Evolutionary conservation across 1,139 yeast species (phyloP).

Genomic region (Lodderomyces margitis): DNA sequence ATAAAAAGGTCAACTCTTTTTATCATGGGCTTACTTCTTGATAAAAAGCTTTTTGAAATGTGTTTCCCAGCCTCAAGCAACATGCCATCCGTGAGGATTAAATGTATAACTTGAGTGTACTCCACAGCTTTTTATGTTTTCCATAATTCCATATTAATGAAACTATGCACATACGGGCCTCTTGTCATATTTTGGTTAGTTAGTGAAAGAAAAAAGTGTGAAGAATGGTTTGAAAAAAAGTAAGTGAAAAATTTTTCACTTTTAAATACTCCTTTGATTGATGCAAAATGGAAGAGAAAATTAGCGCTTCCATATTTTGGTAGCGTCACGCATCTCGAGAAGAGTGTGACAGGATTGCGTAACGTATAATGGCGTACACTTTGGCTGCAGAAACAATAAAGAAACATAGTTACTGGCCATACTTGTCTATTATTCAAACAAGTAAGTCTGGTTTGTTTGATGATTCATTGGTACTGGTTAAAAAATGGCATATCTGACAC

Average conservation of each 20-base stretch:
- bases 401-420: too few species aligned
- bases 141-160: constrained; percentile 10
- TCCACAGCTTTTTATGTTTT: constrained; percentile 13
- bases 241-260: constrained; percentile 8
- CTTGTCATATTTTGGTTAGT: constrained; percentile 20
- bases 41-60: too few species aligned
- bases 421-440: too few species aligned
- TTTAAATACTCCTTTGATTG: too few species aligned
- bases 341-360: too few species aligned
- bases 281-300: constrained; percentile 6
- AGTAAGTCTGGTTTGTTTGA: too few species aligned
- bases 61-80: constrained; percentile 16
- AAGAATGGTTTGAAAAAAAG: constrained; percentile 5
- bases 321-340: too few species aligned
- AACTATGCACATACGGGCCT: constrained; percentile 19
- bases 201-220: too few species aligned
- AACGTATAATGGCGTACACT: too few species aligned
- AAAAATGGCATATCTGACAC: too few species aligned
- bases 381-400: too few species aligned
- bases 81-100: background rate
- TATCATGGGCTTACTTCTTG: constrained; percentile 15
- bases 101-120: constrained; percentile 2
- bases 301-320: constrained; percentile 1
- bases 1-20: background rate
- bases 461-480: too few species aligned